Base-by-base conservation (phyloP, 345 rosid species). In the Euphorbia peplus region DNA sequence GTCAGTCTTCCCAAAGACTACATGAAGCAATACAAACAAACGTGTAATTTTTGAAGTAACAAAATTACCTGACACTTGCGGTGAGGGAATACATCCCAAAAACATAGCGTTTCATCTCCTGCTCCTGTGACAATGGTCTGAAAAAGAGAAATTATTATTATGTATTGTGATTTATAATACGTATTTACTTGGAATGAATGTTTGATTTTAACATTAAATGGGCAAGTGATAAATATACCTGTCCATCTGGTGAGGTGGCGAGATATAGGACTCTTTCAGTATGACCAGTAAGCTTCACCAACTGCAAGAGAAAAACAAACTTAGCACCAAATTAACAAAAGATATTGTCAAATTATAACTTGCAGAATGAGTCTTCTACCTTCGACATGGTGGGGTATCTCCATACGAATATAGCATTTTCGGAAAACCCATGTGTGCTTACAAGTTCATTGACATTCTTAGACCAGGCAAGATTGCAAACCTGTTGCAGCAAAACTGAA, bases 51-150 rank as follows among this genome's bases (percentile, higher is more conserved):
- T n/a, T n/a, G n/a, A n/a, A n/a, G n/a, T n/a, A n/a, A n/a, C n/a
- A 5, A 30, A 37, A 67, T 70, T 78, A 90, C 99, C 97, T 90
- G 96, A 69, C 90, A 95, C 73, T 92, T 95, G 0, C 91, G 98
- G 57, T 96, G 86, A 55, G 98, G 99, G 80, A 95, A 95, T 58
- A 95, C 96, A 35, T 89, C 90, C 99, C 99, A 95, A 78, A 95
- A 95, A 74, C 98, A 82, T 28, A 92, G 80, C 0, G 99, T 95
- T 77, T 95, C 99, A 72, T 95, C 98, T 70, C 99, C 99, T 60
- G 99, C 99, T 79, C 99, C 99, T 0, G 99, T 92, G 76, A 92
- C 99, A 22, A 95, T 95, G 12, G 91, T 90, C 99, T 95, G 87
- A 63, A 68, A 66, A 75, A 73, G 62, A 16, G 42, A 50, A 67